phyloP scores from a whole-genome alignment of 2,329 filamentous ascomycete genomes.

The Colletotrichum siamense region DNA sequence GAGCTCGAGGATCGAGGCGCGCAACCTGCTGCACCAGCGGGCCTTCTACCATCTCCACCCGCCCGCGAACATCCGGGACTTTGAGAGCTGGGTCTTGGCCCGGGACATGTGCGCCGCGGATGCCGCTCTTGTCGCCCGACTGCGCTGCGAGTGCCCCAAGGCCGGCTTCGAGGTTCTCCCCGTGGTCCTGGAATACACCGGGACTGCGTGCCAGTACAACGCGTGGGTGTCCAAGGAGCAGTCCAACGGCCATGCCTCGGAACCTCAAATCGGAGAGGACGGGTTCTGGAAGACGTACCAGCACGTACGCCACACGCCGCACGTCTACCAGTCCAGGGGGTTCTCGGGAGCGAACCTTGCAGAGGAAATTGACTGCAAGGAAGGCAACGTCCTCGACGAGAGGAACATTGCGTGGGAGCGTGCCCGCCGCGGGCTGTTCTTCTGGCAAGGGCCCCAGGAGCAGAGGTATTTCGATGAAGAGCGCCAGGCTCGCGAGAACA shows the following conservation, averaged over 20 bases:
- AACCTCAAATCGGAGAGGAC: background rate
- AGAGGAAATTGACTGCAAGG: background rate
- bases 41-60: constrained; percentile 13
- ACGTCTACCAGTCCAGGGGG: background rate
- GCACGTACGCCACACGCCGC: constrained; percentile 3
- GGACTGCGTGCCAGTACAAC: background rate
- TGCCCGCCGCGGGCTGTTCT: constrained; percentile 8
- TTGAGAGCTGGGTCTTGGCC: background rate
- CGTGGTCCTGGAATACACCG: constrained; percentile 14
- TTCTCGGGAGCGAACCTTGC: background rate
- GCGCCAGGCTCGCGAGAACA: background rate
- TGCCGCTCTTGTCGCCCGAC: background rate
- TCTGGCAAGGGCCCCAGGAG: background rate
- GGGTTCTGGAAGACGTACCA: constrained; percentile 10
- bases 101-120: background rate
- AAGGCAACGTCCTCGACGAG: constrained; percentile 2
- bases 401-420: constrained; percentile 10
- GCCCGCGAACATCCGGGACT: background rate
- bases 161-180: constrained; percentile 11
- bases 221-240: background rate
- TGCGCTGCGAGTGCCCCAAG: background rate
- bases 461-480: background rate
- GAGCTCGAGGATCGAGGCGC: background rate
- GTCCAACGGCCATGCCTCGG: background rate
- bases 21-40: background rate